These are phyloP conservation scores for Iris macrosiphon DNA, from an alignment of 106 monocot genomes.

Conservation along the genomic window DNA sequence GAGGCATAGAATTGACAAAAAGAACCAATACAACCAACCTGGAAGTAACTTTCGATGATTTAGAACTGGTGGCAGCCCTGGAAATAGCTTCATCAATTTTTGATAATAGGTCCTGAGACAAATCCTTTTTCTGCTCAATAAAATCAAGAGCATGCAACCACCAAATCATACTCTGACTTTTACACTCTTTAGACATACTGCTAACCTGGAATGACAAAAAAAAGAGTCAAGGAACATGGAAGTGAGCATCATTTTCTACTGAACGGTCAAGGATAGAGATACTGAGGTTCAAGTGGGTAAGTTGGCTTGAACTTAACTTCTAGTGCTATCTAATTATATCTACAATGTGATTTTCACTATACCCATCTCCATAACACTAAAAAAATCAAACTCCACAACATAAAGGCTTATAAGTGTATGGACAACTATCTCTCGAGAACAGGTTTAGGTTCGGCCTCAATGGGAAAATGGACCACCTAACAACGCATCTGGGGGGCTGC, in stretches of 20 bases:
- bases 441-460: conserved; percentile 8
- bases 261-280: too few relatives aligned
- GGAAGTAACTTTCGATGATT: conserved; percentile 48
- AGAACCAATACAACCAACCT: conserved; percentile 32
- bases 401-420: conserved; percentile 4
- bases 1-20: background rate
- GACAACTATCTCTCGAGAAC: background rate
- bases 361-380: too few relatives aligned
- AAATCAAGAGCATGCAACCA: conserved; percentile 71
- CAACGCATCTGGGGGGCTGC: conserved; percentile 6
- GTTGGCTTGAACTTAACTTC: too few relatives aligned
- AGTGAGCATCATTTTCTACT: too few relatives aligned
- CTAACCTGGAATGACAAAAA: conserved; percentile 43
- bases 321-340: too few relatives aligned
- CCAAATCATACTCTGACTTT: conserved; percentile 50
- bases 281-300: too few relatives aligned
- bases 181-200: conserved; percentile 34
- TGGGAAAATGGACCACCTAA: conserved; percentile 6
- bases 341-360: too few relatives aligned
- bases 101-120: conserved; percentile 37
- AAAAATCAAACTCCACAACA: too few relatives aligned
- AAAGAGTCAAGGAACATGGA: background rate
- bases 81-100: conserved; percentile 68
- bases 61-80: conserved; percentile 31
- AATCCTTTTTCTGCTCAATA: conserved; percentile 65